Evolutionary conservation across 148 eudicot genomes (phyloP).

Genomic region (Drosera capensis): DNA sequence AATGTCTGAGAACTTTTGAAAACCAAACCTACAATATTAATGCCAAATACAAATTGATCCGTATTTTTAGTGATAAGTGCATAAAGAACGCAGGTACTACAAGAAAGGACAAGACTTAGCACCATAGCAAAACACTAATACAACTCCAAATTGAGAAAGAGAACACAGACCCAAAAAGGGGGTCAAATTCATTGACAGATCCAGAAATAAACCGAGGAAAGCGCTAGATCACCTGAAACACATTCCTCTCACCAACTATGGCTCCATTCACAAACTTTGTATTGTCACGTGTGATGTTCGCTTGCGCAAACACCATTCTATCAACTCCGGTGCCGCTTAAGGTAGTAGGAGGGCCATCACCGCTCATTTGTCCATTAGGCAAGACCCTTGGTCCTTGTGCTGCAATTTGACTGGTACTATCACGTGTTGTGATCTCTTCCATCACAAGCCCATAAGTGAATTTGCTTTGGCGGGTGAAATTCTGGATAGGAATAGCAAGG

Average conservation of each 20-base stretch:
- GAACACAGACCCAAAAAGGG: too few species aligned
- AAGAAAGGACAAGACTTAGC: too few species aligned
- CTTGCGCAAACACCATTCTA: conserved; percentile 83
- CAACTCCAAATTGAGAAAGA: too few species aligned
- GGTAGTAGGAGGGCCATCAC: conserved; percentile 98
- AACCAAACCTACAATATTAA: too few species aligned
- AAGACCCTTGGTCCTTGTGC: conserved; percentile 79
- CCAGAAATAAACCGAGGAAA: not conserved
- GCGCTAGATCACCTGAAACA: conserved; percentile 50
- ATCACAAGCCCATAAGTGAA: conserved; percentile 90
- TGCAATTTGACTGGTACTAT: conserved; percentile 74
- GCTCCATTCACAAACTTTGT: conserved; percentile 94
- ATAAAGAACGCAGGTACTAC: too few species aligned
- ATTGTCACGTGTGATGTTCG: conserved; percentile 92
- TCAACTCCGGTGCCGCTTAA: conserved; percentile 93
- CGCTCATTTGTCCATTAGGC: conserved; percentile 86
- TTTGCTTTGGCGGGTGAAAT: conserved; percentile 84
- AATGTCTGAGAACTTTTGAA: too few species aligned
- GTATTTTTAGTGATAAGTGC: too few species aligned
- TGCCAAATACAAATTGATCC: too few species aligned
- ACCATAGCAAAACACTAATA: too few species aligned
- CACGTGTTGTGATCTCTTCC: conserved; percentile 91
- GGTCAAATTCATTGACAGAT: not conserved
- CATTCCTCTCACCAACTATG: conserved; percentile 91
- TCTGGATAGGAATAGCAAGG: conserved; percentile 22